phyloP scores from a whole-genome alignment of 2,329 filamentous ascomycete species.

The Pyricularia sp. region DNA sequence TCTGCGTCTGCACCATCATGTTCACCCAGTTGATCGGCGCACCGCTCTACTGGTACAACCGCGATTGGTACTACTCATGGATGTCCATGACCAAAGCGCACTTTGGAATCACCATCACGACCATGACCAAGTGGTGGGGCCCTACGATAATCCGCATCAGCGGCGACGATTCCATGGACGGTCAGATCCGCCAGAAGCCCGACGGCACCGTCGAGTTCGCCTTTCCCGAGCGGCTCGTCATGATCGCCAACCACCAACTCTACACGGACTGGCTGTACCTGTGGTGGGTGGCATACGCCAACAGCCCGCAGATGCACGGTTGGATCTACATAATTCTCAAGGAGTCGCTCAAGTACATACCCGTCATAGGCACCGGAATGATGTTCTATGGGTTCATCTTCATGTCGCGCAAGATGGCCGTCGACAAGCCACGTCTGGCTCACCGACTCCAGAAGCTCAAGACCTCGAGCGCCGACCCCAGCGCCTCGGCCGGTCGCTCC shows the following conservation, averaged over 20 bases:
- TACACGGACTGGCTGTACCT: constrained; percentile 91
- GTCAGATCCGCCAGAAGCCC: constrained; percentile 58
- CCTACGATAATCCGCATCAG: constrained; percentile 75
- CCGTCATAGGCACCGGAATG: constrained; percentile 71
- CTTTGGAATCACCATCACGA: constrained; percentile 69
- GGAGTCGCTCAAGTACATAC: constrained; percentile 74
- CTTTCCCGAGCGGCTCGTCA: constrained; percentile 71
- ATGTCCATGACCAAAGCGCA: constrained; percentile 82
- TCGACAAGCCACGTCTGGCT: constrained; percentile 66
- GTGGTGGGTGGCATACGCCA: constrained; percentile 89
- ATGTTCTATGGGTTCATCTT: constrained; percentile 88
- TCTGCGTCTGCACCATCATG: constrained; percentile 44
- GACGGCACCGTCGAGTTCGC: constrained; percentile 69
- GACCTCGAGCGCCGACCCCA: constrained; percentile 43
- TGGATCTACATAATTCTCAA: constrained; percentile 87
- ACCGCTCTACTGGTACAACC: constrained; percentile 67
- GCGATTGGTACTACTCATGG: constrained; percentile 73
- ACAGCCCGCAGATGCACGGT: constrained; percentile 65
- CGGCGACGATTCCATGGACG: constrained; percentile 70
- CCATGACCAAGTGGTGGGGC: constrained; percentile 81
- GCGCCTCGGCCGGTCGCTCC: constrained; percentile 30
- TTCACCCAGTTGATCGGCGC: constrained; percentile 67
- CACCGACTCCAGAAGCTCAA: constrained; percentile 65
- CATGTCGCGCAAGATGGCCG: constrained; percentile 80
- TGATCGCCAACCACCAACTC: constrained; percentile 87